Base-by-base conservation (phyloP, 495 filamentous ascomycete genomes). In the Penicillium argentinense region DNA sequence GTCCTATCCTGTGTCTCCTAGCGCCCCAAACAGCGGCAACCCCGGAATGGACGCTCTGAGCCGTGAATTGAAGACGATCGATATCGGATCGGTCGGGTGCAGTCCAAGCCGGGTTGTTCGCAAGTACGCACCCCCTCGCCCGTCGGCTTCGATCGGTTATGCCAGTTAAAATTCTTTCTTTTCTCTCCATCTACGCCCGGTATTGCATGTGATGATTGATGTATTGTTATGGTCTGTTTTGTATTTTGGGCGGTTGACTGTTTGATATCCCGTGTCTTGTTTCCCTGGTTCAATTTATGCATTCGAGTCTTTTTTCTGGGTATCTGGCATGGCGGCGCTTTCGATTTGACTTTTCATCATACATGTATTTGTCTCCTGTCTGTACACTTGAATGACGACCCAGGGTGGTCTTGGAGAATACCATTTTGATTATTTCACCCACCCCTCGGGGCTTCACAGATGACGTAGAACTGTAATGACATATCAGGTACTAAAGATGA, bases 1-100 rank as follows among this genome's bases (percentile, higher is more conserved):
- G 17, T 57, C 42, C 27, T 66, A 63, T 23, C 56, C 55, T 9
- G 54, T 67, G 17, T 46, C 61, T 45, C 43, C 62, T 46, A 60
- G 64, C 26, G 68, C 67, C 13, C 27, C 37, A 0, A 57, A 28
- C 8, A 48, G 40, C 11, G 58, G 53, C 3, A 51, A 58, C 29
- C 69, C 66, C 34, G 69, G 73, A 61, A 82, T 75, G 74, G 75
- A 66, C 62, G 81, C 87, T 7, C 66, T 96, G 43, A 86, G 88
- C 59, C 79, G 89, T 45, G 90, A 96, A 67, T 75, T 96, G 66
- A 81, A 79, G 49, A 80, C 74, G 22, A 95, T 96, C 52, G 88
- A 96, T 67, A 86, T 96, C 48, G 89, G 89, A 6, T 64, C 68
- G 24, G 64, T 62, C 3, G 64, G 57, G 4, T 68, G 66, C 40